These are phyloP conservation scores for Erodium texanum DNA, from an alignment of 441 rosid genomes.

Conservation along the genomic window DNA sequence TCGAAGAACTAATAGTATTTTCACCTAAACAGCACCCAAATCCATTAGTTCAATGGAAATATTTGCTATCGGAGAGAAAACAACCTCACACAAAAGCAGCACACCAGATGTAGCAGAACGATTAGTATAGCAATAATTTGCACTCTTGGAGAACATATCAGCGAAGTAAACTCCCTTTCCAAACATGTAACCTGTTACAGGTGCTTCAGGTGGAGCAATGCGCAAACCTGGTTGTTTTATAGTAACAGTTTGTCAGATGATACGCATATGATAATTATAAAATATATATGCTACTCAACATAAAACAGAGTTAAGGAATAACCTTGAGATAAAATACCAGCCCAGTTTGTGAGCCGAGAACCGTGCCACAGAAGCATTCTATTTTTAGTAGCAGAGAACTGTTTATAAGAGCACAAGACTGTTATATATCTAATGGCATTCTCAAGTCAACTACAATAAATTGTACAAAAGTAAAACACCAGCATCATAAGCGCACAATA, in stretches of 20 bases:
- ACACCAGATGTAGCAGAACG: slow-evolving; percentile 46
- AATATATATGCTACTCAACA: not conserved
- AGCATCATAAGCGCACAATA: not conserved
- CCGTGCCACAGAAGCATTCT: slow-evolving; percentile 95
- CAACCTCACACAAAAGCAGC: slow-evolving; percentile 79
- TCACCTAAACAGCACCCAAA: too few species aligned
- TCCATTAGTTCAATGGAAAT: too few species aligned
- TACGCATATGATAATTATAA: not conserved
- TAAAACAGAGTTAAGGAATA: not conserved
- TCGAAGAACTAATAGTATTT: not conserved
- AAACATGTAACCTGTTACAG: slow-evolving; percentile 81
- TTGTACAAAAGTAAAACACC: not conserved
- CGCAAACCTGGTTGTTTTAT: slow-evolving; percentile 51
- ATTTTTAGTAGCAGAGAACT: slow-evolving; percentile 55
- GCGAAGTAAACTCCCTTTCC: slow-evolving; percentile 97
- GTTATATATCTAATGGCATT: not conserved
- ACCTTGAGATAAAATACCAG: slow-evolving; percentile 96
- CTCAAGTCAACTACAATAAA: not conserved
- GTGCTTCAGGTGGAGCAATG: slow-evolving; percentile 95
- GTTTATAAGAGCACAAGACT: slow-evolving; percentile 18
- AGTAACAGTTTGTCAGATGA: slow-evolving; percentile 7
- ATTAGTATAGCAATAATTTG: slow-evolving; percentile 66
- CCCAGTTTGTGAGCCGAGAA: slow-evolving; percentile 88
- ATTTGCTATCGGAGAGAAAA: slow-evolving; percentile 7
- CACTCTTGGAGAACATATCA: slow-evolving; percentile 96